These are phyloP conservation scores for Syncephalis plumigaleata DNA, from an alignment of 371 early-diverging fungal species.

Conservation along the genomic window DNA sequence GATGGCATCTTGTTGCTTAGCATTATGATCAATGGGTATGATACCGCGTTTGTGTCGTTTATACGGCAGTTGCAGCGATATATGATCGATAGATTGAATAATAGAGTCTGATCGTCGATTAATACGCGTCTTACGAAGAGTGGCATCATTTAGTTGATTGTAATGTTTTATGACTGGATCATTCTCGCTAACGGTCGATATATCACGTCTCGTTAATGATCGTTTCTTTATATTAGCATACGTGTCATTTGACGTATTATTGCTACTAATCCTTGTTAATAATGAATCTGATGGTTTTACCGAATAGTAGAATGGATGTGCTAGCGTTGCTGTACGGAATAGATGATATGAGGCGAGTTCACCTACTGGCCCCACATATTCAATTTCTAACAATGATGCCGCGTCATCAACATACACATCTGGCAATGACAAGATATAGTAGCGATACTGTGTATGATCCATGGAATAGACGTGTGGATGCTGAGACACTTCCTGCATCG, in stretches of 20 bases:
- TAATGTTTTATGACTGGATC: too few species aligned
- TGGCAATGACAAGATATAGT: too few species aligned
- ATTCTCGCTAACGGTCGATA: too few species aligned
- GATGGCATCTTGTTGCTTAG: background rate
- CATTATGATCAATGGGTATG: background rate
- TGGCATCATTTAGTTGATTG: too few species aligned
- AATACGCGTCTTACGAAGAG: too few species aligned
- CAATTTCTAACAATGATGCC: conserved; percentile 1
- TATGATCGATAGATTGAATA: conserved; percentile 1
- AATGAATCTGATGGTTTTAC: background rate
- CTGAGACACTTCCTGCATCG: too few species aligned
- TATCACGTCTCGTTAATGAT: too few species aligned
- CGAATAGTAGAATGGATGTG: background rate
- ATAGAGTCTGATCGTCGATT: background rate
- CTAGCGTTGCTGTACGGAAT: background rate
- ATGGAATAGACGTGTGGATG: too few species aligned
- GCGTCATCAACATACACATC: background rate
- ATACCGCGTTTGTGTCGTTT: background rate
- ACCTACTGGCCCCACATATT: conserved; percentile 4
- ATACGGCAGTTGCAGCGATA: background rate
- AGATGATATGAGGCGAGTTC: conserved; percentile 2
- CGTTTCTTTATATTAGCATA: too few species aligned
- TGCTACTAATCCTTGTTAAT: background rate
- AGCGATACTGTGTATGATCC: too few species aligned
- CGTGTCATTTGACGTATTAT: too few species aligned